Percentiles rank a stretch among this genome's conserved stretches.
phyloP scores from a whole-genome alignment of 1,139 yeast species.

The Meyerozyma carpophila region DNA sequence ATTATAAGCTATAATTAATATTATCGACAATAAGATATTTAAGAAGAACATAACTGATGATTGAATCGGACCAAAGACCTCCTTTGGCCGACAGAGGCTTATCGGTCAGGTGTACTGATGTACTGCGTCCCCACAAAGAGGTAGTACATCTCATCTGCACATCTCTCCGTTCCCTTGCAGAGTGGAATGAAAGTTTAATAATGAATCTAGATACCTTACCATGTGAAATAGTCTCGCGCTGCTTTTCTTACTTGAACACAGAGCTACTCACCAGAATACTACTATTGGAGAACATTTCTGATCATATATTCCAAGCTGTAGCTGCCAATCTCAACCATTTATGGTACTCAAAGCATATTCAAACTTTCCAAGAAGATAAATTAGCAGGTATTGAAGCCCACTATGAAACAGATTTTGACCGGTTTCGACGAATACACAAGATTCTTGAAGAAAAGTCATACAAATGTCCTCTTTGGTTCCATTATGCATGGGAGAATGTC shows the following conservation, averaged over 20 bases:
- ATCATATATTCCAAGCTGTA: neutral
- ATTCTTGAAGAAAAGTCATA: neutral
- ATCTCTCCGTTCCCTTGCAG: too few relatives aligned
- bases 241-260: neutral
- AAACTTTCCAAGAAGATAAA: neutral
- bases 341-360: neutral
- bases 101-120: too few relatives aligned
- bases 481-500: neutral
- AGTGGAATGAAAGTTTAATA: too few relatives aligned
- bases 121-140: too few relatives aligned
- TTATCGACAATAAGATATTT: too few relatives aligned
- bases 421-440: neutral
- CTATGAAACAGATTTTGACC: neutral
- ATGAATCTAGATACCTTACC: neutral
- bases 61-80: too few relatives aligned
- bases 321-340: neutral
- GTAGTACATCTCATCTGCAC: too few relatives aligned
- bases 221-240: neutral
- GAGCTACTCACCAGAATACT: neutral
- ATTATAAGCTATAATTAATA: too few relatives aligned
- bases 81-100: too few relatives aligned
- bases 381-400: neutral
- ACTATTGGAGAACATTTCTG: neutral
- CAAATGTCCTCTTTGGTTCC: neutral
- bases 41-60: too few relatives aligned